Base-by-base conservation (phyloP, 202 grass and related monocot genomes). In the Zizania palustris region DNA sequence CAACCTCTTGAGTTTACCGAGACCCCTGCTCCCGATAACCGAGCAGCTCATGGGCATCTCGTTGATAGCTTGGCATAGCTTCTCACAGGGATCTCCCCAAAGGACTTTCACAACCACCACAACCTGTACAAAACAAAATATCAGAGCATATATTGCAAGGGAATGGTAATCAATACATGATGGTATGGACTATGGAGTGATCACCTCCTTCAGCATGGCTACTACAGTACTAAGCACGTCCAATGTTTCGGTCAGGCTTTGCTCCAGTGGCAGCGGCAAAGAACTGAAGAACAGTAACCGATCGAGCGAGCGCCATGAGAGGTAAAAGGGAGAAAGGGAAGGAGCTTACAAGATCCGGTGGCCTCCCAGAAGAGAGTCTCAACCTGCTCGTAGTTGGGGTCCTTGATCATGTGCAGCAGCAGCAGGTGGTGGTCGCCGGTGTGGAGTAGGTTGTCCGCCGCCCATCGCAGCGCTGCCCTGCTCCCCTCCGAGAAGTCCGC, bases 1-100 rank as follows among this genome's bases (percentile, higher is more conserved):
- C 72, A 69, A 98, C 96, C 96, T 98, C 69, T 95, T 92, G 63
- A 98, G 73, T 80, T 90, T 98, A 72, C 91, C 85, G 64, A 98
- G 85, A 55, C 91, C 96, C 83, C 96, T 90, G 77, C 86, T 98
- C 63, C 96, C 96, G n/a, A 95, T 87, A 57, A 98, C 67, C 65
- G 95, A 60, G 77, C 78, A 90, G 77, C 73, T 95, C 65, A 98
- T 73, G 10, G 96, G 91, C 42, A 84, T 89, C 7, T 76, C 87
- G 39, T 58, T 58, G 72, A 92, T 84, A 54, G 87, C 83, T 65
- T 95, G 89, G 72, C 89, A 98, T 20, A 98, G 77, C 85, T 95
- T 98, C 82, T 98, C 89, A 0, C 89, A 85, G 7, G 91, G 79
- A 74, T 98, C 96, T 76, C 91, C 87, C 40, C 82, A 95, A 16